phyloP scores from a whole-genome alignment of 1,284 basidiomycete species.

The Ceraceosorus guamensis region DNA sequence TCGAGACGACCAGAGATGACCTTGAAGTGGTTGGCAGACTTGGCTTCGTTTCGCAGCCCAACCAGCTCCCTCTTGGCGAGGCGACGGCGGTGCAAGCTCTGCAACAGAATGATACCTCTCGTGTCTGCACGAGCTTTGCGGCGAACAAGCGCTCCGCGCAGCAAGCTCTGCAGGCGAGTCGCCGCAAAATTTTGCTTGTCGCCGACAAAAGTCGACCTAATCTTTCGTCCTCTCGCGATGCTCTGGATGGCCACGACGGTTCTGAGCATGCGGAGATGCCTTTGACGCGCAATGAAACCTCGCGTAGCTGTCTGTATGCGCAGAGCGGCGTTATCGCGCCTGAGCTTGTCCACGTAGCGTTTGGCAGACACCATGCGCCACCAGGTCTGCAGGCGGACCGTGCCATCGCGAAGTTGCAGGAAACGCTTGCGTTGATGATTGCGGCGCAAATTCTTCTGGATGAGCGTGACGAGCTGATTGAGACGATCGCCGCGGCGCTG shows the following conservation, averaged over 20 bases:
- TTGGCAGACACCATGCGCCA: slow-evolving; percentile 79
- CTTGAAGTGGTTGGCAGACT: slow-evolving; percentile 95
- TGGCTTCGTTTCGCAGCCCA: slow-evolving; percentile 77
- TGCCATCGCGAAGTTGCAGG: slow-evolving; percentile 62
- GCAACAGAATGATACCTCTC: slow-evolving; percentile 71
- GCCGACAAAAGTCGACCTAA: slow-evolving; percentile 62
- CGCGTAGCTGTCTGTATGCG: slow-evolving; percentile 70
- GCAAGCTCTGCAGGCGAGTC: slow-evolving; percentile 70
- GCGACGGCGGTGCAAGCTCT: slow-evolving; percentile 84
- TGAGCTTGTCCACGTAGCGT: slow-evolving; percentile 63
- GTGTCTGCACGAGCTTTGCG: slow-evolving; percentile 62
- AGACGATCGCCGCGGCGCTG: slow-evolving; percentile 77
- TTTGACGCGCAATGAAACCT: slow-evolving; percentile 66
- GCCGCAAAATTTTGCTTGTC: slow-evolving; percentile 64
- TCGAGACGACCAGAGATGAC: slow-evolving; percentile 97
- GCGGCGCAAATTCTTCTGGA: slow-evolving; percentile 93
- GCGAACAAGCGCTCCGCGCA: slow-evolving; percentile 71
- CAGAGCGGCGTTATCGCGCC: slow-evolving; percentile 67
- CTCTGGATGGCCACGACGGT: slow-evolving; percentile 73
- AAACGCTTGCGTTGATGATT: slow-evolving; percentile 78
- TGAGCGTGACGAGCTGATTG: slow-evolving; percentile 81
- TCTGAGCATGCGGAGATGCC: slow-evolving; percentile 61
- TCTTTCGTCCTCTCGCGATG: slow-evolving; percentile 69
- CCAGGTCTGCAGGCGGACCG: slow-evolving; percentile 85
- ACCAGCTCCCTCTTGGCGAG: slow-evolving; percentile 79